phyloP scores from a whole-genome alignment of 257 asterid genomes.

The Thymus quinquecostatus region DNA sequence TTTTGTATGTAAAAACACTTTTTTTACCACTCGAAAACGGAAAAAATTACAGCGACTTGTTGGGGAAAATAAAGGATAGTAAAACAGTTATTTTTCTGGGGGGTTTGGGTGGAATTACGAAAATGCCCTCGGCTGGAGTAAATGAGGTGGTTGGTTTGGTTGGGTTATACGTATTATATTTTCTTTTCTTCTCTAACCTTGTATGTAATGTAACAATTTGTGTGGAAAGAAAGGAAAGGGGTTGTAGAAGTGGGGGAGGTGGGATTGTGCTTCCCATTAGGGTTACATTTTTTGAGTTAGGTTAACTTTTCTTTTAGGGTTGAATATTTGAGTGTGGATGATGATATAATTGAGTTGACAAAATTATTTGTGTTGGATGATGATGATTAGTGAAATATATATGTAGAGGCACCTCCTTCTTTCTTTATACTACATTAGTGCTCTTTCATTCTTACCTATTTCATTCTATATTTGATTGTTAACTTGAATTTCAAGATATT shows the following conservation, averaged over 20 bases:
- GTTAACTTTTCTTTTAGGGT: constrained; percentile 31
- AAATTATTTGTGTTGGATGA: not conserved
- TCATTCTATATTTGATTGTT: too few species aligned
- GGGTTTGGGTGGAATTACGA: not conserved
- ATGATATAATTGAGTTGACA: not conserved
- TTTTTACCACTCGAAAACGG: constrained; percentile 21
- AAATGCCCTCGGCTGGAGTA: constrained; percentile 1
- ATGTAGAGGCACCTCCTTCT: not conserved
- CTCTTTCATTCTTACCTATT: not conserved
- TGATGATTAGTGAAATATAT: constrained; percentile 25
- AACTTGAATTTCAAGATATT: too few species aligned
- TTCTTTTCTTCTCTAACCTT: too few species aligned
- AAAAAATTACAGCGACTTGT: not conserved
- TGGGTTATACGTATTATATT: too few species aligned
- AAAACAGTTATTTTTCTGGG: not conserved
- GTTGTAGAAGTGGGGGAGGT: constrained; percentile 26
- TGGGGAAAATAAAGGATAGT: not conserved
- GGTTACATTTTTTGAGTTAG: constrained; percentile 30
- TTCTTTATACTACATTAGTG: not conserved
- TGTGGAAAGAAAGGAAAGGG: too few species aligned
- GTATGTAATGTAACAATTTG: constrained; percentile 1
- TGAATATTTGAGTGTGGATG: constrained; percentile 25
- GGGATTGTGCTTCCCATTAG: constrained; percentile 29
- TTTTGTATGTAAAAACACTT: constrained; percentile 28
- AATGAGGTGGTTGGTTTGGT: constrained; percentile 5